phyloP scores from a whole-genome alignment of 306 rosid species.

The Senna tora region DNA sequence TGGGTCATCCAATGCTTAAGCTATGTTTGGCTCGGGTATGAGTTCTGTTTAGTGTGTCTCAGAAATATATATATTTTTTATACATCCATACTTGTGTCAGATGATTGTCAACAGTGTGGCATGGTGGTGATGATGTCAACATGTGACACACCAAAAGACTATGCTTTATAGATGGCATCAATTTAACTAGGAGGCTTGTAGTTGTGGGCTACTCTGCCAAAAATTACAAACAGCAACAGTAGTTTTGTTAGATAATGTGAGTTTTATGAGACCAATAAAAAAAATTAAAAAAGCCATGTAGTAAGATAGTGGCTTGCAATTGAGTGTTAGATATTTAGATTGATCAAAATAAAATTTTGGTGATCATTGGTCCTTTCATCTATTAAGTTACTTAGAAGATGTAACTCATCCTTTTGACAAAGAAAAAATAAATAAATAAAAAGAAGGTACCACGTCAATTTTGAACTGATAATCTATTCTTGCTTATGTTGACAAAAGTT shows the following conservation, averaged over 20 bases:
- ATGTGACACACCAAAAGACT: too few relatives aligned
- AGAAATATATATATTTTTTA: too few relatives aligned
- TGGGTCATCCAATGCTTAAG: too few relatives aligned
- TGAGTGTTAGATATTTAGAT: not conserved
- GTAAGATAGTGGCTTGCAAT: not conserved
- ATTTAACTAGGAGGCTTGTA: not conserved
- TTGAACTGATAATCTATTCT: not conserved
- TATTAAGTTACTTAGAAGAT: not conserved
- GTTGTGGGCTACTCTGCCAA: not conserved
- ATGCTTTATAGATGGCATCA: not conserved
- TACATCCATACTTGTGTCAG: too few relatives aligned
- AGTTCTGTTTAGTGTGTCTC: too few relatives aligned
- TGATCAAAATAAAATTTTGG: not conserved
- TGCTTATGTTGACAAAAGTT: not conserved
- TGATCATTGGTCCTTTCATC: not conserved
- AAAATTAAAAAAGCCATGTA: not conserved
- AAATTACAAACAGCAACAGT: not conserved
- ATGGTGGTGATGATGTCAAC: too few relatives aligned
- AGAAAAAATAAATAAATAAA: too few relatives aligned
- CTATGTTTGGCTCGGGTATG: too few relatives aligned
- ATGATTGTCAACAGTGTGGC: too few relatives aligned
- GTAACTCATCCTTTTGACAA: too few relatives aligned
- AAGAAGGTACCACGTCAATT: not conserved
- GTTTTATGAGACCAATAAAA: not conserved
- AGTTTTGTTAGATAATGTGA: not conserved